Evolutionary conservation across 1,284 basidiomycete species (phyloP), one percentile per base, ranked within the genome.

Genomic region (Omphalotus olearius): DNA sequence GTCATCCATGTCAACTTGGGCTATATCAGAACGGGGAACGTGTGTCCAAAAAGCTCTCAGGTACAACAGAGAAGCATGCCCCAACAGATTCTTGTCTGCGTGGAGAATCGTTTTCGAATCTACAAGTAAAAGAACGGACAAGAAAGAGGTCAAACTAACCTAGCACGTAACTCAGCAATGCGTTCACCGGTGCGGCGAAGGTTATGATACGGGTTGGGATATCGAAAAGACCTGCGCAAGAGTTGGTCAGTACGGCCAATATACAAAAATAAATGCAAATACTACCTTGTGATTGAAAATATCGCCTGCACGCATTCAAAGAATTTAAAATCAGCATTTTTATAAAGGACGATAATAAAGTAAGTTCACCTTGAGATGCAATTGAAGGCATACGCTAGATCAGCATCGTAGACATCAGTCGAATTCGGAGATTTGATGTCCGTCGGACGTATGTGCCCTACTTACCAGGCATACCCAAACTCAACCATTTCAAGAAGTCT

Each of bases 161-260:
- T 11, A 99, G 80, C 1, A 92, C 62, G 62, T 84, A 97, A 65
- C 92, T 96, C 39, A 98, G 72, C 3, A 91, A 39, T 0, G 86
- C 82, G 62, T 98, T 99, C 56, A 93, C 71, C 0, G 95, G 95
- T 0, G 94, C 92, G 16, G 93, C 83, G 38, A 92, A 72, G 47
- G 92, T 70, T 41, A 94, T 85, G 54, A 95, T 88, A 54, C 88
- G 80, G 0, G 94, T 96, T 0, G 96, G 95, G 1, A 93, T 83
- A 37, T 80, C 74, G 72, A 98, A 94, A 9, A 95, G 73, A 43
- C 89, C 88, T 23, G 23, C 23, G 5, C 23, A 23, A 23, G 23
- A 5, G 23, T 23, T 5, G 23, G 5, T 23, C 3, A 23, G 23
- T 23, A 23, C 23, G 23, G 23, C 5, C 23, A 23, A 23, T 23